Conservation (phyloP, 129 eudicot species). For the Silybum marianum region DNA sequence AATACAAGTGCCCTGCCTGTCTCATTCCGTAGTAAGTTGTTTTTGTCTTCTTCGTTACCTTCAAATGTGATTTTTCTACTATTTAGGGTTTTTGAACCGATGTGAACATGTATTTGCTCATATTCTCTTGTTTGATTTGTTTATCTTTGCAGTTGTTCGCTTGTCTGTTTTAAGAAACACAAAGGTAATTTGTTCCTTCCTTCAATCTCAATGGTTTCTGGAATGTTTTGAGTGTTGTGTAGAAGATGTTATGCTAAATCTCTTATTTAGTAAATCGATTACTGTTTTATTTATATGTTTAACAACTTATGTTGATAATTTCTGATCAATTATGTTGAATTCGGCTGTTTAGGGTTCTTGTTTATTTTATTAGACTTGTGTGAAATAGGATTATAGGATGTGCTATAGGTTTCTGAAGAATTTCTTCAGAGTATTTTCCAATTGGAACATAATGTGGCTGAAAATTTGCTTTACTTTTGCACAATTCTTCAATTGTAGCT, state of each 20-base stretch:
- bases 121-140: neutral
- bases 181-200: conserved; percentile 52
- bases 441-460: neutral
- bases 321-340: neutral
- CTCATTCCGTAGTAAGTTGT: conserved; percentile 61
- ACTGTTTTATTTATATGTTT: conserved; percentile 3
- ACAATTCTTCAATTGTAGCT: neutral
- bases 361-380: neutral
- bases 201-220: neutral
- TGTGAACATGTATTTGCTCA: neutral
- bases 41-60: neutral
- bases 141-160: conserved; percentile 58
- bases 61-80: neutral
- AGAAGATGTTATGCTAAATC: neutral
- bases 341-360: conserved; percentile 10
- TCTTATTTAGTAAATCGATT: neutral
- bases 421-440: neutral
- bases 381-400: neutral
- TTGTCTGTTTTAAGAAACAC: conserved; percentile 80
- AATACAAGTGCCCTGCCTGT: conserved; percentile 76
- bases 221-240: neutral
- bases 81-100: conserved; percentile 6
- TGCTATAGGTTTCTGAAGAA: neutral
- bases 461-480: neutral
- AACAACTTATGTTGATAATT: neutral